A percentile compares a stretch with the other conserved stretches of the same genome.
phyloP scores from a whole-genome alignment of 2,329 filamentous ascomycete genomes.

The Epichloe sylvatica region DNA sequence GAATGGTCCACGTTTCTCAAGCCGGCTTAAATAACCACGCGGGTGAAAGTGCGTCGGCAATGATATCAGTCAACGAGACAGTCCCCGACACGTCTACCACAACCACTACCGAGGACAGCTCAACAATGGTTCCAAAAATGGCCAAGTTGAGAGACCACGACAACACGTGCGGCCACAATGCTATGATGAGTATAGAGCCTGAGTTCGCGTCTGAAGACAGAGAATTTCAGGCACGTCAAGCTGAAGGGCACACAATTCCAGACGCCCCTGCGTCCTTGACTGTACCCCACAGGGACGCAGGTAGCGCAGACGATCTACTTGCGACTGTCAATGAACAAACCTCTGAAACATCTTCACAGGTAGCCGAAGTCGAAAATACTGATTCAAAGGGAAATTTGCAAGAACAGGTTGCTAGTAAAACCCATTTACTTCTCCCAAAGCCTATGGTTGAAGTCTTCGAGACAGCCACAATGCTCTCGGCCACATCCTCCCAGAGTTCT shows the following conservation, averaged over 20 bases:
- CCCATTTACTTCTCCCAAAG: not conserved
- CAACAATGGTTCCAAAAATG: not conserved
- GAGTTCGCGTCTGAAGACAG: not conserved
- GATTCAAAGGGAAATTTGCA: not conserved
- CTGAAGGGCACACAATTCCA: not conserved
- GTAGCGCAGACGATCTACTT: not conserved
- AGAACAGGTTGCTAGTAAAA: not conserved
- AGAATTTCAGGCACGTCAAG: not conserved
- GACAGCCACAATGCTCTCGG: not conserved
- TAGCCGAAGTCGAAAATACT: not conserved
- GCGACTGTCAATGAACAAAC: not conserved
- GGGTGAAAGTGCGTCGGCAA: not conserved
- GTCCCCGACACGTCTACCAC: not conserved
- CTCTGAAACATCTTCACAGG: not conserved
- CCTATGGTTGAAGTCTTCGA: not conserved
- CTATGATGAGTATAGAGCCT: not conserved
- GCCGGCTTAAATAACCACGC: not conserved
- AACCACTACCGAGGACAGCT: not conserved
- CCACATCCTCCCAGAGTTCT: not conserved
- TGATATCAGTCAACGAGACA: not conserved
- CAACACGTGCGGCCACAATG: not conserved
- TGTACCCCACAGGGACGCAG: not conserved
- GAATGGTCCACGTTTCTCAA: not conserved
- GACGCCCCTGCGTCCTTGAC: not conserved
- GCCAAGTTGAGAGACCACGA: not conserved